Evolutionary conservation across 1,284 basidiomycete genomes (phyloP), one percentile per base, ranked within the genome.

Genomic region (Irpex sp.): DNA sequence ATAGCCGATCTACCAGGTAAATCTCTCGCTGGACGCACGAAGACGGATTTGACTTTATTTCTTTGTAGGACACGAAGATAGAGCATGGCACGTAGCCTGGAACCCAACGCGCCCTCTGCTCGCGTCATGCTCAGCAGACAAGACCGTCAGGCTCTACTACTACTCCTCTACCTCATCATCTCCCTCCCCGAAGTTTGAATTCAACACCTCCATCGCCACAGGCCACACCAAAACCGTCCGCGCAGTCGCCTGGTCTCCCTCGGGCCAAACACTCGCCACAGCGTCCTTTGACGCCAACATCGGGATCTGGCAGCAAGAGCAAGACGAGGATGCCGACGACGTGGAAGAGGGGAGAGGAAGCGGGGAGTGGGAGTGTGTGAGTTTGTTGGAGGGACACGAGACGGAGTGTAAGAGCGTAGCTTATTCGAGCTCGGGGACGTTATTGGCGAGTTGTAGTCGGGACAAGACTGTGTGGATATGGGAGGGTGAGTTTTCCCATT

Each of bases 391-490:
- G 74, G 97, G 97, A 0, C 97, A 99, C 74, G 97, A 99, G 75
- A 96, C 91, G 58, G 97, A 99, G 75, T 98, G 96, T 80, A 99
- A 99, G 81, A 86, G 90, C 68, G 92, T 98, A 0, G 92, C 89
- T 2, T 99, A 94, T 77, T 96, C 92, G 17, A 79, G 78, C 54
- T 81, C 82, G 26, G 97, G 96, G 0, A 90, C 84, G 4, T 77
- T 98, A 31, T 81, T 99, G 15, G 97, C 97, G 5, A 96, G 91
- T 69, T 98, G 96, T 73, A 93, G 92, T 70, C 82, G 97, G 64
- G 97, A 99, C 78, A 98, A 98, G 78, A 94, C 93, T 13, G 96
- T 99, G 0, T 99, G 97, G 97, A 86, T 99, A 57, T 99, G 97
- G 97, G 97, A 98, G 83, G 93, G 94, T 91, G 73, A 73, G 81